Conservation (phyloP, 179 eudicot species). For the Gypsophila paniculata region DNA sequence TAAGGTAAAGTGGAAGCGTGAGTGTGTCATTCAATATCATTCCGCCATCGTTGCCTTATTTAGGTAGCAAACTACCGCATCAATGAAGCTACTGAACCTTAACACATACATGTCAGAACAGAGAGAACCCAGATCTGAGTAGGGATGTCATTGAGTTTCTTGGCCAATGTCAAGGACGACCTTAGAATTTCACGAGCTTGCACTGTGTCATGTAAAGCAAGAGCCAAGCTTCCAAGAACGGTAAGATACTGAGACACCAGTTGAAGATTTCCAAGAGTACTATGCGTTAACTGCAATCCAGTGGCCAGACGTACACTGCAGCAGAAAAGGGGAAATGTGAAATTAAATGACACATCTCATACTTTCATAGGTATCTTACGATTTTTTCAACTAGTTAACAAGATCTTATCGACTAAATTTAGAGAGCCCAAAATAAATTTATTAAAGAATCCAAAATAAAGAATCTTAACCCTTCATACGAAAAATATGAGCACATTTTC, state of each 20-base stretch:
- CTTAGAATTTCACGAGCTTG: conserved; percentile 95
- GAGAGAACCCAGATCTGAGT: conserved; percentile 96
- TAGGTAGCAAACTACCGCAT: too few species aligned
- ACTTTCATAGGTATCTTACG: neutral
- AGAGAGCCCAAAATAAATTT: neutral
- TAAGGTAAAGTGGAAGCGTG: too few species aligned
- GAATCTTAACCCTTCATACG: neutral
- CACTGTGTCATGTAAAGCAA: conserved; percentile 82
- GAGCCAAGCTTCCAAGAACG: conserved; percentile 86
- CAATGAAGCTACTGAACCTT: neutral
- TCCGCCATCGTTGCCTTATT: too few species aligned
- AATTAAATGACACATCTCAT: neutral
- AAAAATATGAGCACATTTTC: neutral
- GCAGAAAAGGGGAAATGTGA: conserved; percentile 18
- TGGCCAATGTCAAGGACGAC: conserved; percentile 93
- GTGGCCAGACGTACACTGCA: conserved; percentile 80
- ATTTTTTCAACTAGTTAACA: neutral
- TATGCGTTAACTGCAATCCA: conserved; percentile 87
- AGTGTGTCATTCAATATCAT: too few species aligned
- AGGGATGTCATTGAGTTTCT: conserved; percentile 84
- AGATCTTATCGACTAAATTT: neutral
- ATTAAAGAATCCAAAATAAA: neutral
- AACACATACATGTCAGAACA: conserved; percentile 59
- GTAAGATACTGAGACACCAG: conserved; percentile 95
- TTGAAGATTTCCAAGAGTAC: conserved; percentile 81